Percentiles rank a stretch among this genome's conserved stretches.
Evolutionary conservation across 2,329 filamentous ascomycete species (phyloP).

Genomic region (Cryoendolithus antarcticus): DNA sequence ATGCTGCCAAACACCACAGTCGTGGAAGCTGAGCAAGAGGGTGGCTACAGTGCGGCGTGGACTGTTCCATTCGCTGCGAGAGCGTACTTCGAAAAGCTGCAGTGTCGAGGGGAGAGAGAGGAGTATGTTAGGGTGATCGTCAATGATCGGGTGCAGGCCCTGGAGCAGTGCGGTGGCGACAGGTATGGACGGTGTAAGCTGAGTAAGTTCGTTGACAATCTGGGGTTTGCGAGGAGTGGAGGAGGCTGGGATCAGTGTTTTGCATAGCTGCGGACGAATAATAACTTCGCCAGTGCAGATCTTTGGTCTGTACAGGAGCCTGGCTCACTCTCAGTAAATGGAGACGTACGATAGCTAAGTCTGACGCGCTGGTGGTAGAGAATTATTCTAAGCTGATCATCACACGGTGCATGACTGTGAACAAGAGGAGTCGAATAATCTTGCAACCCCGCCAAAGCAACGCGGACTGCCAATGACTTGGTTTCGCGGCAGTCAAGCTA

Average conservation of each 20-base stretch:
- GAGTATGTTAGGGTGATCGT: conserved; percentile 69
- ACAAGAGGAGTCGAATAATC: too few species aligned
- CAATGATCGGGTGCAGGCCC: conserved; percentile 68
- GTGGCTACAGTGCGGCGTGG: conserved; percentile 66
- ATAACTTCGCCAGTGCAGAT: too few species aligned
- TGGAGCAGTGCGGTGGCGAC: conserved; percentile 61
- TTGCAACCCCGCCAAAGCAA: too few species aligned
- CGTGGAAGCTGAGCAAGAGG: conserved; percentile 39
- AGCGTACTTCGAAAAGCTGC: conserved; percentile 81
- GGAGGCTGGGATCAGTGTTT: conserved; percentile 61
- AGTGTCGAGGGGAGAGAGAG: conserved; percentile 46
- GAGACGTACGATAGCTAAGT: too few species aligned
- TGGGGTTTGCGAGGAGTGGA: conserved; percentile 59
- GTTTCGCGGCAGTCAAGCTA: too few species aligned
- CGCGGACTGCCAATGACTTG: too few species aligned
- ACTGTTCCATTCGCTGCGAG: conserved; percentile 70
- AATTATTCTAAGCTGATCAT: too few species aligned
- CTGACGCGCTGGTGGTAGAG: too few species aligned
- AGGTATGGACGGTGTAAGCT: conserved; percentile 57
- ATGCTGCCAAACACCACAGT: conserved; percentile 35
- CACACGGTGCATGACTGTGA: too few species aligned
- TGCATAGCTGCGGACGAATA: too few species aligned
- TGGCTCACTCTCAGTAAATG: too few species aligned
- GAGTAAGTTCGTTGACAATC: conserved; percentile 57
- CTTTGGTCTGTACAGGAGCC: too few species aligned